Conservation (phyloP, 371 early-diverging fungal species). For the Circinella umbellata region DNA sequence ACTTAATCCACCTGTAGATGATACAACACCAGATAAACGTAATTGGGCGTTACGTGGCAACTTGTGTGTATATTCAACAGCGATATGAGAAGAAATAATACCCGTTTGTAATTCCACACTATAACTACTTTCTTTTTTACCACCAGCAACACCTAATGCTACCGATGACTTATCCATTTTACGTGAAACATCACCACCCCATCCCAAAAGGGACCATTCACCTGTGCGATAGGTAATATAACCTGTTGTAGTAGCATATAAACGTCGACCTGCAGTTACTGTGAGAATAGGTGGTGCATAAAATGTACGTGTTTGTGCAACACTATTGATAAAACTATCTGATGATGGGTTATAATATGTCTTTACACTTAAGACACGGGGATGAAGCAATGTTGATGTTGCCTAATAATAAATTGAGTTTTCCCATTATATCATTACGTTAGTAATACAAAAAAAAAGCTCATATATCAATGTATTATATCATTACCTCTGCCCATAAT, state of each 20-base stretch:
- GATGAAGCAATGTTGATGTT: conserved; percentile 63
- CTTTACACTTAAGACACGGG: conserved; percentile 65
- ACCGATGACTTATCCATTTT: conserved; percentile 63
- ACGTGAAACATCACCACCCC: conserved; percentile 59
- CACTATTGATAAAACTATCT: conserved; percentile 74
- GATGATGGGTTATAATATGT: conserved; percentile 69
- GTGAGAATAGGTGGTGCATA: conserved; percentile 69
- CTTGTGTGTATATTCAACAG: conserved; percentile 50
- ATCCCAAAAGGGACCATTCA: conserved; percentile 69
- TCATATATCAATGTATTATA: not conserved
- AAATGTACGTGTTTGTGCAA: conserved; percentile 55
- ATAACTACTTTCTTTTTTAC: conserved; percentile 53
- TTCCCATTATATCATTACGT: too few relatives aligned
- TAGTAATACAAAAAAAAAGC: too few relatives aligned
- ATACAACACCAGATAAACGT: conserved; percentile 45
- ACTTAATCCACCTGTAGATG: conserved; percentile 57
- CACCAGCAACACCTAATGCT: conserved; percentile 64
- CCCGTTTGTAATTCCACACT: conserved; percentile 67
- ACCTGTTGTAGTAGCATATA: conserved; percentile 68
- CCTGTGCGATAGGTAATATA: conserved; percentile 82
- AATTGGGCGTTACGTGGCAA: conserved; percentile 38
- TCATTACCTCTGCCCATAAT: conserved; percentile 68
- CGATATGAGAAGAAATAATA: conserved; percentile 52
- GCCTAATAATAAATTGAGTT: conserved; percentile 32
- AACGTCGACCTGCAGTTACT: conserved; percentile 68